Percentiles rank a stretch among this genome's conserved stretches.
Evolutionary conservation across 345 rosid genomes (phyloP).

Genomic region (Acer saccharum): DNA sequence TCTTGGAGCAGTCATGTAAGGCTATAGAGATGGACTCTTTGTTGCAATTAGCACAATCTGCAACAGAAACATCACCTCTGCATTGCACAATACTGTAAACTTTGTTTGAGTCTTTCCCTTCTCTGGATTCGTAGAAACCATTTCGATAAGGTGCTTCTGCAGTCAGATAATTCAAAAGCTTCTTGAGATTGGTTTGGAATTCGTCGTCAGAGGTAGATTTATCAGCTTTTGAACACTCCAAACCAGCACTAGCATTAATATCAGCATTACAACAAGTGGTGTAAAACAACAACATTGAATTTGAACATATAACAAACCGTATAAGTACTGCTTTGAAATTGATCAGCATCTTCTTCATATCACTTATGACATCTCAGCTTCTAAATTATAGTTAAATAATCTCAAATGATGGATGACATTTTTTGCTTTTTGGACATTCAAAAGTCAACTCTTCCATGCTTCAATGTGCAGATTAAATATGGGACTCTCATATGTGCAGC

Average conservation of each 20-base stretch:
- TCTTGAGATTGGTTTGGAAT: conserved; percentile 30
- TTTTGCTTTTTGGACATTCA: not conserved
- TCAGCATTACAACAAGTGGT: conserved; percentile 29
- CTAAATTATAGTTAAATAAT: too few relatives aligned
- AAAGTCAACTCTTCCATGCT: not conserved
- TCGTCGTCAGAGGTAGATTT: conserved; percentile 23
- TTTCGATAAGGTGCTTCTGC: conserved; percentile 24
- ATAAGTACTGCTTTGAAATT: not conserved
- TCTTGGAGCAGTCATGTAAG: conserved; percentile 23
- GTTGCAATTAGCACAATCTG: conserved; percentile 35
- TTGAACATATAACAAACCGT: conserved; percentile 13
- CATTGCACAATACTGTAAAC: conserved; percentile 43
- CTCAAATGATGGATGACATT: not conserved
- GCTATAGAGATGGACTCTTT: conserved; percentile 20
- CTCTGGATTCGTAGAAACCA: conserved; percentile 31
- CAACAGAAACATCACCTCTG: conserved; percentile 36
- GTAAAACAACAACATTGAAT: conserved; percentile 15
- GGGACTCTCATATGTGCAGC: not conserved
- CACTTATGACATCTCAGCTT: not conserved
- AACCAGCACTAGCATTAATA: conserved; percentile 21
- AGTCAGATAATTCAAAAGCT: conserved; percentile 28
- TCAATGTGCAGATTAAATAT: not conserved
- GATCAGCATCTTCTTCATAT: conserved; percentile 11
- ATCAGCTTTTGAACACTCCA: conserved; percentile 29
- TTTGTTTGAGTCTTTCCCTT: conserved; percentile 28